Conservation (phyloP, 2,329 filamentous ascomycete genomes). For the Penicillium sp. region DNA sequence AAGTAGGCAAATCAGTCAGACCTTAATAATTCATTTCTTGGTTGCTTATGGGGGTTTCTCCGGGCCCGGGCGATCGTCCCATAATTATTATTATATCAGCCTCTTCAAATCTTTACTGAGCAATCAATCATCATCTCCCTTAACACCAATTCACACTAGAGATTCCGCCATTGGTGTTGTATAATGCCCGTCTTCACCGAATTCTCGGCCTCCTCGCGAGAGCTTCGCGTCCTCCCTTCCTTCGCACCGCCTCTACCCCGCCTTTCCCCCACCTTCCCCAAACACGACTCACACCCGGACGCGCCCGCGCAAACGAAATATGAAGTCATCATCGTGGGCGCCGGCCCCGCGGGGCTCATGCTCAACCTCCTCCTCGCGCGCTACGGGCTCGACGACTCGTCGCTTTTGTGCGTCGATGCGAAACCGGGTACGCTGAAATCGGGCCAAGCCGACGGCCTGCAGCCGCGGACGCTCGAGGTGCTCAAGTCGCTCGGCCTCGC, state of each 20-base stretch:
- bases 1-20: conserved; percentile 10
- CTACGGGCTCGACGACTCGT: conserved; percentile 48
- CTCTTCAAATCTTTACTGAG: background rate
- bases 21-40: conserved; percentile 11
- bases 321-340: conserved; percentile 50
- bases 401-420: conserved; percentile 49
- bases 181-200: conserved; percentile 49
- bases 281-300: conserved; percentile 11
- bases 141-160: background rate
- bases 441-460: conserved; percentile 51
- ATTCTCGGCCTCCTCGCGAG: conserved; percentile 39
- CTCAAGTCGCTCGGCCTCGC: conserved; percentile 48
- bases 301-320: conserved; percentile 36
- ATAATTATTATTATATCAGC: conserved; percentile 5
- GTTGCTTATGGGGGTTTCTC: conserved; percentile 10
- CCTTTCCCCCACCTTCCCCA: conserved; percentile 39
- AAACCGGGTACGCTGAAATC: conserved; percentile 46
- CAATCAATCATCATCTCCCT: background rate
- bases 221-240: conserved; percentile 46
- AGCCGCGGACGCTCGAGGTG: conserved; percentile 50
- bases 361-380: conserved; percentile 49
- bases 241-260: conserved; percentile 49
- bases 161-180: background rate
- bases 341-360: conserved; percentile 51
- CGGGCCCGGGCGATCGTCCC: background rate